Conservation (phyloP, 2,329 filamentous ascomycete genomes). For the Microsporum ferrugineum region DNA sequence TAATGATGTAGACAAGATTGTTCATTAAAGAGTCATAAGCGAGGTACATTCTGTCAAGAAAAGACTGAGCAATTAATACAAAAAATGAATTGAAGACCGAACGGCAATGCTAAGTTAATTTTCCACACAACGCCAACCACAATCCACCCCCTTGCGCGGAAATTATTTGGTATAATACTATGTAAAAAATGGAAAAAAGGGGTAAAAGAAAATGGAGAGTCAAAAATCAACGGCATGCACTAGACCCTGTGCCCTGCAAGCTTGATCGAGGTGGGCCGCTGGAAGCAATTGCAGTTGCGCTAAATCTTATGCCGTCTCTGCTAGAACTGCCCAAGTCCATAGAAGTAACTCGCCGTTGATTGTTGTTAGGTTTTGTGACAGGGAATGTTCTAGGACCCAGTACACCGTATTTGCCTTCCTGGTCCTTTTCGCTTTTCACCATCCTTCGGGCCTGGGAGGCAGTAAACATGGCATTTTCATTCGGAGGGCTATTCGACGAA, state of each 20-base stretch:
- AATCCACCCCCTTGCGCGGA: not conserved
- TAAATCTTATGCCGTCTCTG: conserved; percentile 29
- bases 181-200: not conserved
- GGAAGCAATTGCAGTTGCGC: conserved; percentile 27
- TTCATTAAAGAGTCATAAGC: not conserved
- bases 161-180: conserved; percentile 4
- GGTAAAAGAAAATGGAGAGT: not conserved
- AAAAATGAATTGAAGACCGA: not conserved
- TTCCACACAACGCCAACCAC: not conserved
- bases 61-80: not conserved
- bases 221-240: not conserved
- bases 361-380: conserved; percentile 44
- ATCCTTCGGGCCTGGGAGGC: conserved; percentile 55
- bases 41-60: not conserved
- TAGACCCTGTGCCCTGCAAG: not conserved
- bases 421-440: conserved; percentile 50
- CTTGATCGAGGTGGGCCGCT: conserved; percentile 8
- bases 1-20: not conserved
- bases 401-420: conserved; percentile 45
- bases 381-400: conserved; percentile 51
- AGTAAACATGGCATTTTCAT: conserved; percentile 51
- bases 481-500: conserved; percentile 38
- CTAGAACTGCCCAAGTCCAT: conserved; percentile 31
- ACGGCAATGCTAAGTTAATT: not conserved
- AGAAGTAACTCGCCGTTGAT: conserved; percentile 32